Evolutionary conservation across 2,329 filamentous ascomycete genomes (phyloP).

Genomic region (Stylonectria norvegica): DNA sequence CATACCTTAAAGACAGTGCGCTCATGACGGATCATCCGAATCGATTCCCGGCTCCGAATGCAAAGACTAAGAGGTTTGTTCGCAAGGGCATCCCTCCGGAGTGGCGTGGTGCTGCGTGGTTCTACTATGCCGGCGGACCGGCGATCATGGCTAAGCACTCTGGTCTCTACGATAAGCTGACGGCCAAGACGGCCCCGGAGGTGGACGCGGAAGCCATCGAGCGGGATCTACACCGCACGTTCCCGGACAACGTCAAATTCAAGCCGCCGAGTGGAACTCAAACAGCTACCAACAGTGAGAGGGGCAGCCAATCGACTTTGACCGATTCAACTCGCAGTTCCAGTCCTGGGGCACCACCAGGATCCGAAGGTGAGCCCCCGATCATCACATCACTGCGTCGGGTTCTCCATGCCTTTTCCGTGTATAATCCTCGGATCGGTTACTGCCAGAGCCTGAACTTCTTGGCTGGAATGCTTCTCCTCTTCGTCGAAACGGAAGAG

Average conservation of each 20-base stretch:
- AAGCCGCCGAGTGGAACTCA: slow-evolving; percentile 55
- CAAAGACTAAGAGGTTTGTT: slow-evolving; percentile 85
- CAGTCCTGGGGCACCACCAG: slow-evolving; percentile 31
- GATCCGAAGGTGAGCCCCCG: slow-evolving; percentile 59
- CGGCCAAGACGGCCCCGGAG: slow-evolving; percentile 61
- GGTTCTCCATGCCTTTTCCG: slow-evolving; percentile 83
- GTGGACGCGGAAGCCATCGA: slow-evolving; percentile 88
- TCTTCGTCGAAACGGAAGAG: slow-evolving; percentile 86
- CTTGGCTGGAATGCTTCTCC: slow-evolving; percentile 79
- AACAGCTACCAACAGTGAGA: slow-evolving; percentile 30
- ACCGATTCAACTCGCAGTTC: slow-evolving; percentile 32
- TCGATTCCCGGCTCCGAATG: slow-evolving; percentile 74
- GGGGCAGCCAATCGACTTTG: slow-evolving; percentile 37
- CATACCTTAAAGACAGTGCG: slow-evolving; percentile 71
- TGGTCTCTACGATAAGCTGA: slow-evolving; percentile 70
- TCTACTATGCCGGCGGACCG: slow-evolving; percentile 89
- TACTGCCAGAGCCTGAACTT: slow-evolving; percentile 98
- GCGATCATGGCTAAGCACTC: slow-evolving; percentile 71
- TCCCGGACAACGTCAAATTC: slow-evolving; percentile 90
- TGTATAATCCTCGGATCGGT: slow-evolving; percentile 87
- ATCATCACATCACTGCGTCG: slow-evolving; percentile 80
- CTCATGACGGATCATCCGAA: slow-evolving; percentile 68
- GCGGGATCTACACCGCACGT: slow-evolving; percentile 87
- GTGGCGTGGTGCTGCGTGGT: slow-evolving; percentile 95
- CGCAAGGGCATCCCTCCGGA: slow-evolving; percentile 92